Evolutionary conservation across 352 stramenopile genomes (phyloP).

Genomic region (Phytophthora uliginosa): DNA sequence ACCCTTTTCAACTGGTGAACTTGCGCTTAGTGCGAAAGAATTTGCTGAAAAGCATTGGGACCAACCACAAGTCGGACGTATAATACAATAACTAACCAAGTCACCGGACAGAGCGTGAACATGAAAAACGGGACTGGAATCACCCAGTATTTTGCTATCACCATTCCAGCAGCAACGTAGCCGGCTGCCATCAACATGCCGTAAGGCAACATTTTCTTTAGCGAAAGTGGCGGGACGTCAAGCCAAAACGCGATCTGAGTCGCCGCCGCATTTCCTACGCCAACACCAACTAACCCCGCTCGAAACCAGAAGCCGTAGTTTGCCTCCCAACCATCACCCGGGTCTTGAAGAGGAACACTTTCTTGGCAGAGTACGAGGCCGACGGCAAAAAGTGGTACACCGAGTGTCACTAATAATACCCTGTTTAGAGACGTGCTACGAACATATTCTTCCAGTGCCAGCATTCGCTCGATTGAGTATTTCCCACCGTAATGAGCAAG

Average conservation of each 20-base stretch:
- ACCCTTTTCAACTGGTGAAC: conserved; percentile 9
- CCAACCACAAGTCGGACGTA: conserved; percentile 25
- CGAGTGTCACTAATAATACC: conserved; percentile 19
- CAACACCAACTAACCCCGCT: conserved; percentile 14
- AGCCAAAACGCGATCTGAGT: conserved; percentile 26
- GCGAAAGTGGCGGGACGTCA: conserved; percentile 17
- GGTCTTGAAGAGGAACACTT: conserved; percentile 30
- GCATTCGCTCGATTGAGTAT: conserved; percentile 35
- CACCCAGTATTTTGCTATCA: conserved; percentile 21
- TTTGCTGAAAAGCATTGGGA: conserved; percentile 6
- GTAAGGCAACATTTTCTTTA: conserved; percentile 16
- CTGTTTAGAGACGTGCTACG: conserved; percentile 14
- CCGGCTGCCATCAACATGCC: conserved; percentile 11
- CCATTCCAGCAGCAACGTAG: conserved; percentile 22
- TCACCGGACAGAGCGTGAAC: conserved; percentile 12
- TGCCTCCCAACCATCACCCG: conserved; percentile 16
- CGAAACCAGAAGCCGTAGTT: conserved; percentile 40
- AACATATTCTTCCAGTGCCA: conserved; percentile 36
- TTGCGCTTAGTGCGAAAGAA: conserved; percentile 7
- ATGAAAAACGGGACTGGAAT: conserved; percentile 39
- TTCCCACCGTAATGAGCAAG: conserved; percentile 28
- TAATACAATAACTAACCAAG: conserved; percentile 11
- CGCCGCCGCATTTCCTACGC: conserved; percentile 14
- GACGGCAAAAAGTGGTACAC: conserved; percentile 17
- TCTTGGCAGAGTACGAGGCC: conserved; percentile 29